These are phyloP conservation scores for Phytophthora rubi DNA, from an alignment of 352 stramenopile genomes.

Conservation along the genomic window DNA sequence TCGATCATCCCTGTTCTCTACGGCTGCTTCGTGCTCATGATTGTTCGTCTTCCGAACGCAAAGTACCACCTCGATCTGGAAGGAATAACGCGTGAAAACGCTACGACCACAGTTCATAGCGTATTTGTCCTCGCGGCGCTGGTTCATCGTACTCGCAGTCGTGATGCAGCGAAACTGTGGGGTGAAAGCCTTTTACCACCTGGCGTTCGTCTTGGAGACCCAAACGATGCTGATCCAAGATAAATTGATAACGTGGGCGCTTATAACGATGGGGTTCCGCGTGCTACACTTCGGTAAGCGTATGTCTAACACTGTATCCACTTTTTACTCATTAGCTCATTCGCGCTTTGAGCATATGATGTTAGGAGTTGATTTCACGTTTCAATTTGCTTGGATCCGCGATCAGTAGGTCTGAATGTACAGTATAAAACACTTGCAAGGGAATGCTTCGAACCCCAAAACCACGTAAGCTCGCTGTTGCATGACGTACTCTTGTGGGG, in stretches of 20 bases:
- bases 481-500: too few relatives aligned
- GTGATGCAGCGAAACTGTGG: slow-evolving; percentile 35
- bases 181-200: slow-evolving; percentile 31
- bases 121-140: slow-evolving; percentile 29
- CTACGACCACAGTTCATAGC: neutral
- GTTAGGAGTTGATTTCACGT: slow-evolving; percentile 34
- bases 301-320: neutral
- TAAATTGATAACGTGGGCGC: slow-evolving; percentile 33
- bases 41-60: slow-evolving; percentile 1
- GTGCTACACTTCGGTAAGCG: slow-evolving; percentile 33
- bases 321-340: neutral
- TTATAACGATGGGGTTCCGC: slow-evolving; percentile 28
- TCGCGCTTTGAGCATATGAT: neutral
- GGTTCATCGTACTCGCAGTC: slow-evolving; percentile 28
- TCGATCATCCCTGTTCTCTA: slow-evolving; percentile 3
- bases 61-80: neutral
- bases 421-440: too few relatives aligned
- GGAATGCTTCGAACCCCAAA: too few relatives aligned
- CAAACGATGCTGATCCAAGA: slow-evolving; percentile 38
- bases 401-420: neutral
- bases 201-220: slow-evolving; percentile 46
- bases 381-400: slow-evolving; percentile 31
- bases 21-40: neutral
- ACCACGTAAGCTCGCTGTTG: too few relatives aligned
- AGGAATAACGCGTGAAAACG: neutral